phyloP scores from a whole-genome alignment of 2,329 filamentous ascomycete species.

The Leptographium galeiforme region DNA sequence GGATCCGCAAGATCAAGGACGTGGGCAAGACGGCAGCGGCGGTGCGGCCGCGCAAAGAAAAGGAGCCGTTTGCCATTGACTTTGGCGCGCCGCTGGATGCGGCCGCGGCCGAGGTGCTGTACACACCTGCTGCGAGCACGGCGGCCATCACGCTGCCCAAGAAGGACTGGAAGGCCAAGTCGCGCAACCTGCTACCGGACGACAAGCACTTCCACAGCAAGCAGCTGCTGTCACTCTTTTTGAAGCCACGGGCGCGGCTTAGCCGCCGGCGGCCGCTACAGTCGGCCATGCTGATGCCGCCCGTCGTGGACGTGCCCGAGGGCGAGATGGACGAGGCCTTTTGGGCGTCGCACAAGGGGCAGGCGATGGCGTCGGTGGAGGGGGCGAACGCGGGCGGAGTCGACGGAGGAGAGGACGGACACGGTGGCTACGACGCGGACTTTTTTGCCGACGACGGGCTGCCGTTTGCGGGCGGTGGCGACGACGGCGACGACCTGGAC shows the following conservation, averaged over 20 bases:
- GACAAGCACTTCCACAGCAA: slow-evolving; percentile 98
- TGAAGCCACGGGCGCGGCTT: slow-evolving; percentile 85
- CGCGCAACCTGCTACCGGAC: slow-evolving; percentile 82
- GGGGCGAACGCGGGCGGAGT: slow-evolving; percentile 14
- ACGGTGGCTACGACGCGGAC: slow-evolving; percentile 80
- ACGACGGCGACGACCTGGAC: slow-evolving; percentile 45
- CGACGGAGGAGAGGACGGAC: slow-evolving; percentile 43
- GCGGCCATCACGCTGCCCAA: slow-evolving; percentile 75
- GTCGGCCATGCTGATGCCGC: slow-evolving; percentile 13
- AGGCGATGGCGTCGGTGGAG: slow-evolving; percentile 13
- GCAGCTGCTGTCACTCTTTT: slow-evolving; percentile 76
- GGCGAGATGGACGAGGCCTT: slow-evolving; percentile 90
- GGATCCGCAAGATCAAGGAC: slow-evolving; percentile 85
- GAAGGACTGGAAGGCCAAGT: slow-evolving; percentile 91
- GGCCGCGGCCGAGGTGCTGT: slow-evolving; percentile 59
- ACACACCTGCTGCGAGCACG: slow-evolving; percentile 69
- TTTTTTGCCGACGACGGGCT: slow-evolving; percentile 89
- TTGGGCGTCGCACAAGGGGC: slow-evolving; percentile 67
- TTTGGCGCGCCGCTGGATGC: slow-evolving; percentile 65
- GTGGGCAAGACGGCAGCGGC: slow-evolving; percentile 18
- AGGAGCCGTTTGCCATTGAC: slow-evolving; percentile 91
- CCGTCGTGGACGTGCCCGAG: slow-evolving; percentile 34
- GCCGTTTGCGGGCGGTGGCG: slow-evolving; percentile 52
- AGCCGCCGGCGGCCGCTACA: slow-evolving; percentile 48
- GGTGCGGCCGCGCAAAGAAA: slow-evolving; percentile 68